These are phyloP conservation scores for Aspergillus affinis DNA, from an alignment of 495 filamentous ascomycete species.

Conservation along the genomic window DNA sequence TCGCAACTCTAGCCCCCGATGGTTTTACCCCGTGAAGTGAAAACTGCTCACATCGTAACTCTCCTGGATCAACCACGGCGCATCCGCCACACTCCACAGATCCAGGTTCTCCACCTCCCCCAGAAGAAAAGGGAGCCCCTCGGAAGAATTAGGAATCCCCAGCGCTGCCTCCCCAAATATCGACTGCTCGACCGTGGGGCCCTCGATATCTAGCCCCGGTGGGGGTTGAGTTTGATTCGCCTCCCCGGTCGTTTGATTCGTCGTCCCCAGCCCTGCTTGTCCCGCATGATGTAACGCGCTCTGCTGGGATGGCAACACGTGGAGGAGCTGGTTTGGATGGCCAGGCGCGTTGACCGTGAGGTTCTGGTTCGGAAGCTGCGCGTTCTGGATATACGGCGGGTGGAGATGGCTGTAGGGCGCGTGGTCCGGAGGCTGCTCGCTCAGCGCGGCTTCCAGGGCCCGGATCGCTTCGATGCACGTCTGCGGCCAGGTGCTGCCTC, in stretches of 20 bases:
- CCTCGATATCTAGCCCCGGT: background rate
- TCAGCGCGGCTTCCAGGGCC: constrained; percentile 37
- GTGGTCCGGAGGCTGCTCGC: constrained; percentile 11
- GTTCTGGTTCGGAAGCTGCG: background rate
- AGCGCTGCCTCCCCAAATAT: background rate
- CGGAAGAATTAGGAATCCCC: background rate
- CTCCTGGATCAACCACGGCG: constrained; percentile 42
- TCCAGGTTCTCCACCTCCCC: constrained; percentile 23
- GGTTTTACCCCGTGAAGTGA: background rate
- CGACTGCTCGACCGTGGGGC: background rate
- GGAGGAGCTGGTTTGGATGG: background rate
- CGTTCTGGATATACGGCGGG: background rate
- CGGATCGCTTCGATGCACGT: constrained; percentile 44
- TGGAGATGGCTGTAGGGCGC: background rate
- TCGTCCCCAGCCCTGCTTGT: background rate
- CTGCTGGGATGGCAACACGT: background rate
- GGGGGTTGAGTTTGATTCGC: background rate
- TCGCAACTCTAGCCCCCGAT: background rate
- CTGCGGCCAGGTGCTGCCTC: constrained; percentile 42
- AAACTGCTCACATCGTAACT: constrained; percentile 19
- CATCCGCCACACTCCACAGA: constrained; percentile 44
- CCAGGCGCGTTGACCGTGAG: background rate
- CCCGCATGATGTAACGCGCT: background rate
- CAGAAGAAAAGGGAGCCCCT: constrained; percentile 1
- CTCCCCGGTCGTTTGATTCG: background rate